Conservation (phyloP, 1,284 basidiomycete genomes). For the Entoloma clypeatum region DNA sequence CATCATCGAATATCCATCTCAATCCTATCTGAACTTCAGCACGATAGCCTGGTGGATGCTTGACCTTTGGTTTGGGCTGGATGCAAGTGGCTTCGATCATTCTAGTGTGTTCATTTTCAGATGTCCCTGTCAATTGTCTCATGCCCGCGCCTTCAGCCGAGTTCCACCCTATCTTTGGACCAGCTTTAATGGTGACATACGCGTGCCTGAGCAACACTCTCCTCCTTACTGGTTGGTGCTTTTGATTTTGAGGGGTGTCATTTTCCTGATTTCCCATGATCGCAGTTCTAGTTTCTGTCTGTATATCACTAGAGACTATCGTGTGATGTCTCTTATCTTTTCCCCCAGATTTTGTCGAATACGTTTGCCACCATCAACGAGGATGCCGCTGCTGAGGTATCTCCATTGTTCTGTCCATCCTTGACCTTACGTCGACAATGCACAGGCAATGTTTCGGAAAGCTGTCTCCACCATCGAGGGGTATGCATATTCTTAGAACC, state of each 20-base stretch:
- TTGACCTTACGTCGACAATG: constrained; percentile 4
- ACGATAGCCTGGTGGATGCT: constrained; percentile 90
- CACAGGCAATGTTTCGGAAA: constrained; percentile 85
- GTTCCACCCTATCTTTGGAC: constrained; percentile 84
- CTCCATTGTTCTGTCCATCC: constrained; percentile 8
- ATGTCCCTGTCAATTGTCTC: constrained; percentile 4
- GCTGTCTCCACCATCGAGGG: constrained; percentile 90
- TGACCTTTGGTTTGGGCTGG: constrained; percentile 86
- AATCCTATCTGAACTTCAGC: constrained; percentile 29
- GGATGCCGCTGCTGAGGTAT: constrained; percentile 86
- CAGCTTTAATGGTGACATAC: constrained; percentile 82
- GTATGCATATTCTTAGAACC: constrained; percentile 32
- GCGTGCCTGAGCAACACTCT: constrained; percentile 87
- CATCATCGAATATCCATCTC: background rate
- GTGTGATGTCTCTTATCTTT: constrained; percentile 2
- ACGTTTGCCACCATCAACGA: constrained; percentile 91
- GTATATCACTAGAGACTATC: constrained; percentile 22
- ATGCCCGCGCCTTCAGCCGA: constrained; percentile 37
- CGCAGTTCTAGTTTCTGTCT: constrained; percentile 73
- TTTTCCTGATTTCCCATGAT: constrained; percentile 1
- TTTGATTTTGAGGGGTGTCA: constrained; percentile 4
- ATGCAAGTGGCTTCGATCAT: constrained; percentile 78
- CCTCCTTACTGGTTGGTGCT: constrained; percentile 64
- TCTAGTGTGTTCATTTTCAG: constrained; percentile 52
- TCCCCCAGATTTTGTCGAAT: constrained; percentile 79